Evolutionary conservation across 768 basidiomycete species (phyloP), one percentile per base, ranked within the genome.

Genomic region (Daedalea quercina): DNA sequence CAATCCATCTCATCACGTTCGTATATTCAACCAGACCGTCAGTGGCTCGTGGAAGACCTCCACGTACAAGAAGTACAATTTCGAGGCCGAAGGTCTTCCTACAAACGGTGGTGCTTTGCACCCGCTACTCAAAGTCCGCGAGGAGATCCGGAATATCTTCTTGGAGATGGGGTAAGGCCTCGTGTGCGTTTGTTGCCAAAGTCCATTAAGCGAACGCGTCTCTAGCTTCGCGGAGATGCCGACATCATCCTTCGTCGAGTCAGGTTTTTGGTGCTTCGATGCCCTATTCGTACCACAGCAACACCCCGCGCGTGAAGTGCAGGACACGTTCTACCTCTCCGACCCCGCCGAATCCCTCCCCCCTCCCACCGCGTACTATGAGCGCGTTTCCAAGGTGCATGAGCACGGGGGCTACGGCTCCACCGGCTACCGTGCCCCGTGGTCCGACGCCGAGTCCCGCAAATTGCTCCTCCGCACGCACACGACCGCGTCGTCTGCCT

Each of bases 211-310:
- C 11, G 4, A 31, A 4, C 28, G n/a, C 23, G 24, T 50, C 19
- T 15, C 15, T 59, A 98, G 95, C 9, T 99, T 98, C 71, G 85
- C 93, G 45, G 96, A 99, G 71, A 99, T 99, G 96, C 93, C 94
- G 13, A 98, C 96, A 9, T 83, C 84, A 47, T 84, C 85, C 51
- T 99, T 92, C 67, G 94, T 99, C 52, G 96, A 99, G 71, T 95
- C 93, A 20, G 90, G 89, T 33, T 99, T 98, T 79, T 99, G 96
- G 96, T 96, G 94, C 67, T 98, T 99, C 70, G 96, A 99, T 68
- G 84, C 94, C 1, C 78, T 99, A 58, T 99, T 95, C 69, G 96
- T 99, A 0, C 96, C 96, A 0, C 96, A 99, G 65, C 95, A 98
- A 67, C 96, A 99, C 73, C 96, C 96, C 7, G 96, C 96, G 12